Percentiles rank a stretch among this genome's conserved stretches.
Conservation (phyloP, 441 rosid species). For the Pelargonium australe region DNA sequence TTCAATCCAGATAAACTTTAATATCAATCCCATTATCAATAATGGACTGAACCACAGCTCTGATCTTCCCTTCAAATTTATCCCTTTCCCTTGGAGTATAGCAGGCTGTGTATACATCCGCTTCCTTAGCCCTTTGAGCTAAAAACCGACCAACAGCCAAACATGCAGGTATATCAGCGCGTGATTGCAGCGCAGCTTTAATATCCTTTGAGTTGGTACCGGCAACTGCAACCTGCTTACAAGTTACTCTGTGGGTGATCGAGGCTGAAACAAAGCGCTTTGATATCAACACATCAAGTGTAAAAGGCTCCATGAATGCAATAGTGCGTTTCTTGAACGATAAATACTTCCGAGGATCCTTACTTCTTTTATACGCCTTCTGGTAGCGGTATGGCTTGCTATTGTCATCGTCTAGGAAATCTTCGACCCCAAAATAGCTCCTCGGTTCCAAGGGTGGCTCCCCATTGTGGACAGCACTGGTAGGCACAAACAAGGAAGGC, state of each 20-base stretch:
- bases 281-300: constrained; percentile 75
- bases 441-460: constrained; percentile 61
- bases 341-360: constrained; percentile 63
- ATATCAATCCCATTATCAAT: constrained; percentile 79
- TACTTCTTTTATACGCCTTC: constrained; percentile 56
- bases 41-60: constrained; percentile 88
- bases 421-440: constrained; percentile 93
- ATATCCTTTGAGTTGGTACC: constrained; percentile 90
- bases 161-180: constrained; percentile 80
- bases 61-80: constrained; percentile 84
- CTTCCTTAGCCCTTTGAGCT: constrained; percentile 76
- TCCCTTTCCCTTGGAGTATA: constrained; percentile 82
- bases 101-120: constrained; percentile 71
- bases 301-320: constrained; percentile 91
- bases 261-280: constrained; percentile 89
- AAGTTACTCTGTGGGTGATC: constrained; percentile 72
- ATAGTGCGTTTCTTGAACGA: constrained; percentile 77
- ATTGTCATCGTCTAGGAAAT: constrained; percentile 76
- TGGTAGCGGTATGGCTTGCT: constrained; percentile 80
- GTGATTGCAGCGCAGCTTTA: constrained; percentile 65
- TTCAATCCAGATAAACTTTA: constrained; percentile 69
- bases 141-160: constrained; percentile 63
- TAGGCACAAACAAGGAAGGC: constrained; percentile 36
- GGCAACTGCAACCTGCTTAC: constrained; percentile 85
- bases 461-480: constrained; percentile 39